A percentile compares a stretch with the other conserved stretches of the same genome.
phyloP scores from a whole-genome alignment of 2,329 filamentous ascomycete species.

The Stagonosporopsis cucurbitacearum region DNA sequence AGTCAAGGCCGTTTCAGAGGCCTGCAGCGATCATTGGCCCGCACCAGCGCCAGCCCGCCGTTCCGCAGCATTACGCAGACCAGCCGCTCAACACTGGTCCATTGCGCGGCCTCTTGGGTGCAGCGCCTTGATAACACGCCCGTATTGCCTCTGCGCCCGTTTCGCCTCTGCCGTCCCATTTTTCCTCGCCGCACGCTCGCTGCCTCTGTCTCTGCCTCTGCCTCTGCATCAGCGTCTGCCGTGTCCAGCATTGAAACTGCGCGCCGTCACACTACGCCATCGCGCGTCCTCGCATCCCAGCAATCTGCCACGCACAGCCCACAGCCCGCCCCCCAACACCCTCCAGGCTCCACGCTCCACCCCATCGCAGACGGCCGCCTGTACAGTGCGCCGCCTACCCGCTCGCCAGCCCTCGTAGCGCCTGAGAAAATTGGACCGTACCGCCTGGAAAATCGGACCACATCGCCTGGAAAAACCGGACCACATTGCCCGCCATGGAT shows the following conservation, averaged over 20 bases:
- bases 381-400: slow-evolving; percentile 32
- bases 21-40: slow-evolving; percentile 15
- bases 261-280: slow-evolving; percentile 21
- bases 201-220: neutral
- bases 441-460: slow-evolving; percentile 36
- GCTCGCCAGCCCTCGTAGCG: slow-evolving; percentile 30
- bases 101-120: slow-evolving; percentile 12
- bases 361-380: slow-evolving; percentile 20
- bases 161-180: neutral
- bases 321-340: slow-evolving; percentile 21
- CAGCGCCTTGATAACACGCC: neutral
- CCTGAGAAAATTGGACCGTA: too few relatives aligned
- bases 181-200: too few relatives aligned
- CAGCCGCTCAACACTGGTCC: slow-evolving; percentile 11
- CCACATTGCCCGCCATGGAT: slow-evolving; percentile 38
- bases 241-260: neutral
- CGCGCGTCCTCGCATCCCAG: slow-evolving; percentile 22
- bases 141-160: neutral
- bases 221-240: neutral
- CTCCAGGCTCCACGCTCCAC: slow-evolving; percentile 24
- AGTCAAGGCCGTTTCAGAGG: slow-evolving; percentile 10
- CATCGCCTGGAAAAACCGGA: slow-evolving; percentile 37
- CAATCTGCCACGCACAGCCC: slow-evolving; percentile 27
- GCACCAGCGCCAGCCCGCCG: slow-evolving; percentile 4
- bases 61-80: slow-evolving; percentile 14